Evolutionary conservation across 176 grass and related monocot genomes (phyloP).

Genomic region (Eremochloa ophiuroides): DNA sequence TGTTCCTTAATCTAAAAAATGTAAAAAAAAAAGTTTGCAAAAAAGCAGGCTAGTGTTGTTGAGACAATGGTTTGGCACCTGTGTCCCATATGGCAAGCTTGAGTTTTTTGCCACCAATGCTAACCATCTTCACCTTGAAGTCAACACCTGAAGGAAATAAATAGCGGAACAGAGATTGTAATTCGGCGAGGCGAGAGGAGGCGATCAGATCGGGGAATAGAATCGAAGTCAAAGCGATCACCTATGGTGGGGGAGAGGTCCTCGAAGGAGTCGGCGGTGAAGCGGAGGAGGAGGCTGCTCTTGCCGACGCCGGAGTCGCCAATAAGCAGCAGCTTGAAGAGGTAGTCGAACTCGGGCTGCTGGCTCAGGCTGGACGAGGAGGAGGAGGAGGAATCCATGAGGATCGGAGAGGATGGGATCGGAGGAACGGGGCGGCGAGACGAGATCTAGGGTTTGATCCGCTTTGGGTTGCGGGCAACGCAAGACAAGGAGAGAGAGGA

Average conservation of each 20-base stretch:
- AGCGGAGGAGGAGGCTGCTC: constrained; percentile 93
- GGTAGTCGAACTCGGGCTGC: constrained; percentile 86
- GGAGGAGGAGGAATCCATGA: constrained; percentile 24
- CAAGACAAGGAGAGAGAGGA: too few relatives aligned
- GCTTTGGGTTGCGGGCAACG: too few relatives aligned
- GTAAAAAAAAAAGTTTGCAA: too few relatives aligned
- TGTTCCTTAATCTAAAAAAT: too few relatives aligned
- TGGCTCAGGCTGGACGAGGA: constrained; percentile 44
- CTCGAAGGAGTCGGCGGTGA: constrained; percentile 91
- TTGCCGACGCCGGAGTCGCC: constrained; percentile 96
- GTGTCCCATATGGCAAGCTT: constrained; percentile 99
- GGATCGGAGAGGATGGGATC: too few relatives aligned
- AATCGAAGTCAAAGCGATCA: background rate
- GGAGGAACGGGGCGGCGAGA: too few relatives aligned
- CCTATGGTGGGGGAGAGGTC: constrained; percentile 94
- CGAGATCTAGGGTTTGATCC: too few relatives aligned
- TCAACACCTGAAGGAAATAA: constrained; percentile 59
- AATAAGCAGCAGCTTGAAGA: constrained; percentile 94
- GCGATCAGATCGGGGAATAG: background rate
- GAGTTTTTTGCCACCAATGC: constrained; percentile 79
- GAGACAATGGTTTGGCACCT: constrained; percentile 24
- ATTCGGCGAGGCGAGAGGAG: background rate
- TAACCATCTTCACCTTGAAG: constrained; percentile 99
- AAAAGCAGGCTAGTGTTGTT: too few relatives aligned
- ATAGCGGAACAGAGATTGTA: background rate